Base-by-base conservation (phyloP, 1,284 basidiomycete species). In the Porodaedalea pini region DNA sequence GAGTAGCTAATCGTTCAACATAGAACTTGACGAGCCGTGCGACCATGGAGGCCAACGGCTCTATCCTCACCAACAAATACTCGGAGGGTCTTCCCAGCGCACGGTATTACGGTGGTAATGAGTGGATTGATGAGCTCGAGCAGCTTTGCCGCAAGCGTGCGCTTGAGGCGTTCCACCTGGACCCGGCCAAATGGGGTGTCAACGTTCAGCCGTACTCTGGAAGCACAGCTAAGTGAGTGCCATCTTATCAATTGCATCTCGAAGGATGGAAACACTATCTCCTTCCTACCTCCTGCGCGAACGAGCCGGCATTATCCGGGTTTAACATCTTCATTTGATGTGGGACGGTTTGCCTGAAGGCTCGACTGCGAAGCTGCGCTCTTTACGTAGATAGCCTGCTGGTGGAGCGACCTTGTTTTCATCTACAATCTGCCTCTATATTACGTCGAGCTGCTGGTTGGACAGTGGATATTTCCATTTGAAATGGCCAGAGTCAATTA, bases 131-230 rank as follows among this genome's bases (percentile, higher is more conserved):
- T 71, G 90, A 96, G 72, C 90, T 99, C 67, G 97, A 99, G 78
- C 76, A 85, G 62, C 87, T 99, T 61, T 95, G 92, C 79, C 92
- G 93, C 73, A 88, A 95, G 76, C 92, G 97, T 70, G 97, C 97
- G 34, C 84, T 99, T 65, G 79, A 91, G 76, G 95, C 97, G 7
- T 99, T 98, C 85, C 87, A 94, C 81, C 90, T 98, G 64, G 94
- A 98, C 76, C 85, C 91, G 54, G 80, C 83, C 61, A 82, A 86
- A 69, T 99, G 97, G 97, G 96, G 97, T 68, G 95, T 99, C 74
- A 99, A 99, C 71, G 97, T 99, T 62, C 97, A 99, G 78, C 97
- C 97, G 17, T 99, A 99, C 79, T 98, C 94, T 68, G 95, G 92
- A 66, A 85, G 88, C 63, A 85, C 56, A 19, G 56, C 56, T 86